These are phyloP conservation scores for Hyaloscypha finlandica DNA, from an alignment of 495 filamentous ascomycete genomes.

Conservation along the genomic window DNA sequence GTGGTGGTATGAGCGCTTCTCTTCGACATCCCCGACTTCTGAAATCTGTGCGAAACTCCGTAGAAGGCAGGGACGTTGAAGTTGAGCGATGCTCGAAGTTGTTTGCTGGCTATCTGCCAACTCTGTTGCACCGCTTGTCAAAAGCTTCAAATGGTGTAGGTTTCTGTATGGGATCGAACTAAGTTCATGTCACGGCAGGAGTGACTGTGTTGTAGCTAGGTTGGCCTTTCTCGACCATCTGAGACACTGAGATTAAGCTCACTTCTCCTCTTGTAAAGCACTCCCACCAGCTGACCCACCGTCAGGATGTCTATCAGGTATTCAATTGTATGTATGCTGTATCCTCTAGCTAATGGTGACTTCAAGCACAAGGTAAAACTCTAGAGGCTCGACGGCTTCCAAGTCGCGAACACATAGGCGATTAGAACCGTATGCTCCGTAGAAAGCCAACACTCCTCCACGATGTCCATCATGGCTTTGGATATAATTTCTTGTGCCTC, in stretches of 20 bases:
- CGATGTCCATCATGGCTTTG: not conserved
- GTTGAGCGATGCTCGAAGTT: not conserved
- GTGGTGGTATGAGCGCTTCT: not conserved
- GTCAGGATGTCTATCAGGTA: not conserved
- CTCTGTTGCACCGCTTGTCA: not conserved
- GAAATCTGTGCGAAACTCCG: not conserved
- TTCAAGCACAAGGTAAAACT: not conserved
- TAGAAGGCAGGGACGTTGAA: not conserved
- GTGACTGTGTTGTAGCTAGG: not conserved
- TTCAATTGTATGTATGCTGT: not conserved
- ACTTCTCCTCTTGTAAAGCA: not conserved
- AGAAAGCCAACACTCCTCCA: not conserved
- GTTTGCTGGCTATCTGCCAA: not conserved
- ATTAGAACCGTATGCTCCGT: not conserved
- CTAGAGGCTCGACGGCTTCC: not conserved
- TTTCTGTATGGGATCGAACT: not conserved
- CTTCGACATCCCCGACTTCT: not conserved
- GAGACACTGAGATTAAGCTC: not conserved
- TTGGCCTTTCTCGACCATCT: not conserved
- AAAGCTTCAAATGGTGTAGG: not conserved
- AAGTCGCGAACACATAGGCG: not conserved
- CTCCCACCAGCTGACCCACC: not conserved
- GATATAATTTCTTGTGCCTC: no score
- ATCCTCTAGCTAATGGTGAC: not conserved
- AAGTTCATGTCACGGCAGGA: not conserved